These are phyloP conservation scores for Penicillium pulvis DNA, from an alignment of 495 filamentous ascomycete genomes.

Conservation along the genomic window DNA sequence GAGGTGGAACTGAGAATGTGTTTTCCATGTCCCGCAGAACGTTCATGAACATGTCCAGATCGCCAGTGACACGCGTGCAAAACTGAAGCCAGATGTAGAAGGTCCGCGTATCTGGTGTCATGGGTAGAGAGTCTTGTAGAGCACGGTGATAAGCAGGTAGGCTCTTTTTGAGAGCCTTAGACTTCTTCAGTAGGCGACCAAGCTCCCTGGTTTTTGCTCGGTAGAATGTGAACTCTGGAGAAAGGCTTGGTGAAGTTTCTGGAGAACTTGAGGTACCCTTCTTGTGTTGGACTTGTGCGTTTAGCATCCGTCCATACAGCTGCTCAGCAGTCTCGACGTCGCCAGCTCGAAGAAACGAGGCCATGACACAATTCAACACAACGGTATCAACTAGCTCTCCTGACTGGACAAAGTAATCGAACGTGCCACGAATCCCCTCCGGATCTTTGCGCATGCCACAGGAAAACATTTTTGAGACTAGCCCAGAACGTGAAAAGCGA, in stretches of 20 bases:
- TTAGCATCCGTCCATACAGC: slow-evolving; percentile 77
- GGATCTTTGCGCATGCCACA: slow-evolving; percentile 71
- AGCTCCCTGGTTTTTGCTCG: slow-evolving; percentile 33
- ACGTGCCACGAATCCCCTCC: slow-evolving; percentile 67
- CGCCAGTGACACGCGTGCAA: slow-evolving; percentile 39
- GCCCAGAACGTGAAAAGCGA: slow-evolving; percentile 69
- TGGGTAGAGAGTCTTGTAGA: slow-evolving; percentile 39
- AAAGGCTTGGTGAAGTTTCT: slow-evolving; percentile 15
- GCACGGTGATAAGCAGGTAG: slow-evolving; percentile 36
- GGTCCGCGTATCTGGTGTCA: slow-evolving; percentile 49
- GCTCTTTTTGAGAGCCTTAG: slow-evolving; percentile 28
- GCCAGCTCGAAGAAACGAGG: slow-evolving; percentile 70
- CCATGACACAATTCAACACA: slow-evolving; percentile 82
- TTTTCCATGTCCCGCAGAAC: slow-evolving; percentile 46
- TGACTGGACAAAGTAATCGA: slow-evolving; percentile 71
- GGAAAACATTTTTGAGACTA: slow-evolving; percentile 79
- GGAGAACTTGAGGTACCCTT: not conserved
- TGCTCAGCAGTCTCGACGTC: slow-evolving; percentile 73
- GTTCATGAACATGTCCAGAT: slow-evolving; percentile 38
- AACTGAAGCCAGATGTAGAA: slow-evolving; percentile 46
- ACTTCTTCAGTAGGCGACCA: slow-evolving; percentile 40
- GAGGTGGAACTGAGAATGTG: slow-evolving; percentile 39
- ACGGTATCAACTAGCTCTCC: slow-evolving; percentile 89
- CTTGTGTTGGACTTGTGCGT: slow-evolving; percentile 36
- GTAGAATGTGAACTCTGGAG: slow-evolving; percentile 34